Evolutionary conservation across 1,284 basidiomycete genomes (phyloP).

Genomic region (Sanghuangporus sanghuang): DNA sequence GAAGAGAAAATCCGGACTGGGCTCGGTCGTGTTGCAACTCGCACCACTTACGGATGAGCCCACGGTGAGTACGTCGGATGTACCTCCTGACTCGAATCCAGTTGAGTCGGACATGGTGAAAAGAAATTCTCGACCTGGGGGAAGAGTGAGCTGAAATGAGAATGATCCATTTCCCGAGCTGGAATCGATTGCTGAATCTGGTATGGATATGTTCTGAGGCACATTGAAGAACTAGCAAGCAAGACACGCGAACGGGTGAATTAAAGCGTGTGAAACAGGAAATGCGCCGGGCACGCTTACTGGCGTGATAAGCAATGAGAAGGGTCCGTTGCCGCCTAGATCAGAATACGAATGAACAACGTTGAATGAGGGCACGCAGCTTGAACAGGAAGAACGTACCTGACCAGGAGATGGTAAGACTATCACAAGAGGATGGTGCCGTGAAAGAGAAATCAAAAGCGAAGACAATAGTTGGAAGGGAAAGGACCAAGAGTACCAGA

Average conservation of each 20-base stretch:
- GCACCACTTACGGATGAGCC: slow-evolving; percentile 39
- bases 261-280: background rate
- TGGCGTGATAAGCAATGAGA: slow-evolving; percentile 50
- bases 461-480: background rate
- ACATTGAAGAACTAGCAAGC: slow-evolving; percentile 42
- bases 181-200: slow-evolving; percentile 46
- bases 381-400: slow-evolving; percentile 36
- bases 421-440: slow-evolving; percentile 53
- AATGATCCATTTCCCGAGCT: slow-evolving; percentile 46
- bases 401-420: slow-evolving; percentile 54
- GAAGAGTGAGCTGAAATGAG: slow-evolving; percentile 39
- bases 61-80: slow-evolving; percentile 45
- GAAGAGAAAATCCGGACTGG: slow-evolving; percentile 46
- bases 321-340: slow-evolving; percentile 60
- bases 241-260: background rate
- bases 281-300: slow-evolving; percentile 37
- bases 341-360: slow-evolving; percentile 10
- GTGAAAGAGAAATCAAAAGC: slow-evolving; percentile 52
- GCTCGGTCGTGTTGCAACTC: slow-evolving; percentile 47
- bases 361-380: slow-evolving; percentile 7
- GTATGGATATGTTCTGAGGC: slow-evolving; percentile 51
- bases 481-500: slow-evolving; percentile 16
- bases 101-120: slow-evolving; percentile 67
- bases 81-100: slow-evolving; percentile 63
- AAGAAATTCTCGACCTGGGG: slow-evolving; percentile 38